Percentiles rank a stretch among this genome's conserved stretches.
These are phyloP conservation scores for Moniliella sp. DNA, from an alignment of 1,284 basidiomycete species.

Conservation along the genomic window DNA sequence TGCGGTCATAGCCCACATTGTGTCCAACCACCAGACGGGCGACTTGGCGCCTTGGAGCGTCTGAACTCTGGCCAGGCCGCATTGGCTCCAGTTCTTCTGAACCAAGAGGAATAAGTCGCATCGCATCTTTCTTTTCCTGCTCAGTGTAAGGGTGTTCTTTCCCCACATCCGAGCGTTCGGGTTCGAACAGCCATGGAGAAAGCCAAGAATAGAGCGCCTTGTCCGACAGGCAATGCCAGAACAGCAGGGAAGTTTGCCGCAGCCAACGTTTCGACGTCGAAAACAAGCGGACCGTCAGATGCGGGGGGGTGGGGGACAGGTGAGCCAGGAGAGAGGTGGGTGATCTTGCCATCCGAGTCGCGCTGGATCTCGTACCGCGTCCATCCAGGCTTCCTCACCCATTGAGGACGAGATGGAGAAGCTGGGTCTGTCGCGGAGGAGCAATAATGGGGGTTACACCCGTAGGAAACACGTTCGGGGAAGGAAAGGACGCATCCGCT, in stretches of 20 bases:
- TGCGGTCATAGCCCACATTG: conserved; percentile 82
- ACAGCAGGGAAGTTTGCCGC: conserved; percentile 58
- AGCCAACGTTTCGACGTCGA: conserved; percentile 87
- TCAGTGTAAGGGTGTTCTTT: too few relatives aligned
- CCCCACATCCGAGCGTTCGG: too few relatives aligned
- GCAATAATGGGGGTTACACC: conserved; percentile 6
- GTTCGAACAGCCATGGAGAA: conserved; percentile 73
- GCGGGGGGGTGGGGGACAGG: conserved; percentile 32
- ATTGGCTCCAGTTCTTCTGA: conserved; percentile 8
- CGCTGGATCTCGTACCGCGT: conserved; percentile 51
- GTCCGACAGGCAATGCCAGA: conserved; percentile 69
- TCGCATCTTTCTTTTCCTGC: conserved; percentile 42
- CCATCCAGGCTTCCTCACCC: conserved; percentile 65
- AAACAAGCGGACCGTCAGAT: conserved; percentile 55
- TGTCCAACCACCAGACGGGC: conserved; percentile 62
- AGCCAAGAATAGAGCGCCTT: conserved; percentile 89
- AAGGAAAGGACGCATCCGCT: conserved; percentile 42
- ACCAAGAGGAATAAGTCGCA: conserved; percentile 56
- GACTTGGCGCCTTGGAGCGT: conserved; percentile 27
- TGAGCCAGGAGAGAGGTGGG: conserved; percentile 7
- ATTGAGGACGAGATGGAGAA: conserved; percentile 44
- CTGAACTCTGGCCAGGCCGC: conserved; percentile 2
- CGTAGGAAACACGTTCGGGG: conserved; percentile 35
- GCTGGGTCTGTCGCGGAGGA: conserved; percentile 8
- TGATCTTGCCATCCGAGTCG: conserved; percentile 7